These are phyloP conservation scores for Clarireedia hainanense DNA, from an alignment of 2,329 filamentous ascomycete genomes.

Conservation along the genomic window DNA sequence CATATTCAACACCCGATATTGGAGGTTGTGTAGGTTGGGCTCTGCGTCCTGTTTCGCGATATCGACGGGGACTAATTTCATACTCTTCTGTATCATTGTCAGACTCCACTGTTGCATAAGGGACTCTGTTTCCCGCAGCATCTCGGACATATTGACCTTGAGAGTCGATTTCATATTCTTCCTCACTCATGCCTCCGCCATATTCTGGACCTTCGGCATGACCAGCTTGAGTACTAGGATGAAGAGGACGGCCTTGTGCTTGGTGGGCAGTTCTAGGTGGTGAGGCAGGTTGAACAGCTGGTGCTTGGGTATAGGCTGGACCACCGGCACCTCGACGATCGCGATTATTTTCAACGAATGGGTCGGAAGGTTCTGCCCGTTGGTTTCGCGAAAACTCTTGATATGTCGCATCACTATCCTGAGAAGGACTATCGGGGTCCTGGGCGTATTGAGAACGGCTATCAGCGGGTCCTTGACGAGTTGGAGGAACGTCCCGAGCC, in stretches of 20 bases:
- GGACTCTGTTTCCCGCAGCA: constrained; percentile 51
- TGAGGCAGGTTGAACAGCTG: constrained; percentile 36
- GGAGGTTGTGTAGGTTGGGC: constrained; percentile 17
- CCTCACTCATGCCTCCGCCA: constrained; percentile 51
- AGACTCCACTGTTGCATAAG: constrained; percentile 38
- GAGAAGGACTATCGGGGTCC: background rate
- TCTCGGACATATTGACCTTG: constrained; percentile 55
- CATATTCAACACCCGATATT: constrained; percentile 23
- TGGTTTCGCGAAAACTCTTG: constrained; percentile 24
- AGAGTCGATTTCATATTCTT: constrained; percentile 62
- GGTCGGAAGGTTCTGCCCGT: constrained; percentile 54
- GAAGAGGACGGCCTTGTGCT: constrained; percentile 30
- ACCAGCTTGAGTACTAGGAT: constrained; percentile 12
- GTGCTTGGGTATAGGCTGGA: constrained; percentile 29
- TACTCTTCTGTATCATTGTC: constrained; percentile 49
- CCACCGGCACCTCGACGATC: constrained; percentile 22
- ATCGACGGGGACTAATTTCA: constrained; percentile 35
- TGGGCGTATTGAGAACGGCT: constrained; percentile 20
- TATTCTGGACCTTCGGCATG: constrained; percentile 28
- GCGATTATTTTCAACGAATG: constrained; percentile 44
- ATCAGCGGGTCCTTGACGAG: constrained; percentile 36
- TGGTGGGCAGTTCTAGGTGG: constrained; percentile 35
- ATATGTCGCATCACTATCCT: constrained; percentile 19
- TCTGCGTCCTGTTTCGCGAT: constrained; percentile 17
- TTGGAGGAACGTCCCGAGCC: constrained; percentile 33